Percentiles rank a stretch among this genome's conserved stretches.
phyloP scores from a whole-genome alignment of 2,329 filamentous ascomycete species.

The Aureobasidium sp. region DNA sequence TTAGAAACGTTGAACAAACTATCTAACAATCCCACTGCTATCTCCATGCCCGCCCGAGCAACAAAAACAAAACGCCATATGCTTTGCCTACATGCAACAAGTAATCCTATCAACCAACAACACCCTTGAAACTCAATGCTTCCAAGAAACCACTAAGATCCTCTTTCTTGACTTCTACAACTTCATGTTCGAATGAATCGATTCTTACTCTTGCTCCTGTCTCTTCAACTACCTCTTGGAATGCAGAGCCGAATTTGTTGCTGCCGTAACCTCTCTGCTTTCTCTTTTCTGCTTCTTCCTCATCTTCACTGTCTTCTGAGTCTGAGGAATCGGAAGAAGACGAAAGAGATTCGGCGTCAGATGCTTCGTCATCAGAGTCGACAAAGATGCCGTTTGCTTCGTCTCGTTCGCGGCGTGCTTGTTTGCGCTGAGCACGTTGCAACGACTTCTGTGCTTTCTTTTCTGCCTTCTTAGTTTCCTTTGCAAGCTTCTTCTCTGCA shows the following conservation, averaged over 20 bases:
- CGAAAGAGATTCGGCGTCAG: slow-evolving; percentile 44
- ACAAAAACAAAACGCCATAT: no score
- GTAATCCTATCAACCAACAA: slow-evolving; percentile 66
- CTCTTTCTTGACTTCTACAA: slow-evolving; percentile 98
- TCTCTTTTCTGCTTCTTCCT: slow-evolving; percentile 61
- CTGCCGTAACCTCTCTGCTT: slow-evolving; percentile 74
- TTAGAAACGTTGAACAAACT: no score
- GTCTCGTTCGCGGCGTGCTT: slow-evolving; percentile 66
- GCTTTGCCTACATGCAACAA: no score
- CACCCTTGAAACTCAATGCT: slow-evolving; percentile 89
- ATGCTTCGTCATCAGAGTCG: slow-evolving; percentile 45
- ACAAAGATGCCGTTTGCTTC: slow-evolving; percentile 56
- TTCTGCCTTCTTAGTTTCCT: slow-evolving; percentile 55
- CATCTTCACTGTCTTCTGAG: slow-evolving; percentile 42
- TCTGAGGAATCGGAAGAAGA: slow-evolving; percentile 44
- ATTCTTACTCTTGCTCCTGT: slow-evolving; percentile 91
- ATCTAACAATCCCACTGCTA: no score
- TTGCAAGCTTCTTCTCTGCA: slow-evolving; percentile 68
- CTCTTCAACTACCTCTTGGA: slow-evolving; percentile 94
- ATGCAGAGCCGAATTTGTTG: slow-evolving; percentile 94
- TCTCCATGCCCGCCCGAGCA: no score
- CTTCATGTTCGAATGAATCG: slow-evolving; percentile 97
- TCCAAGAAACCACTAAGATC: slow-evolving; percentile 93
- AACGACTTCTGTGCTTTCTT: slow-evolving; percentile 62
- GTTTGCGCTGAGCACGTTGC: slow-evolving; percentile 62